Percentiles rank a stretch among this genome's conserved stretches.
phyloP scores from a whole-genome alignment of 805 yeast species.

The Cyberlindnera mrakii region DNA sequence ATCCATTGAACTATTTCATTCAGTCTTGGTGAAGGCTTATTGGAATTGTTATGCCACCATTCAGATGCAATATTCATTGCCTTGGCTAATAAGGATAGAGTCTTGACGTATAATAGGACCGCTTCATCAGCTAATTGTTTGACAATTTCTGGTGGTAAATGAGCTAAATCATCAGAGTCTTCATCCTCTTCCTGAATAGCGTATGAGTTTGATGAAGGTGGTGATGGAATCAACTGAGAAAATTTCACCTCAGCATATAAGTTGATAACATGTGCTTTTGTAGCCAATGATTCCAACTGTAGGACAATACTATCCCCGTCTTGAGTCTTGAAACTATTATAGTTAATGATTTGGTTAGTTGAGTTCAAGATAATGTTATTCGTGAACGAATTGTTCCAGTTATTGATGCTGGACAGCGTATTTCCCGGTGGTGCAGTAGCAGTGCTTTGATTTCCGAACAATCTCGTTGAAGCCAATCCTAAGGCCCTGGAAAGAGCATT shows the following conservation, averaged over 20 bases:
- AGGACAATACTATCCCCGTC: conserved; percentile 32
- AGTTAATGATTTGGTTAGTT: conserved; percentile 14
- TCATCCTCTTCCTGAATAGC: conserved; percentile 34
- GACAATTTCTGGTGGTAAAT: conserved; percentile 53
- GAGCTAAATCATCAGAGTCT: conserved; percentile 23
- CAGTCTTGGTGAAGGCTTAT: conserved; percentile 37
- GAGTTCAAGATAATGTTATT: conserved; percentile 18
- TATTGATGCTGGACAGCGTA: conserved; percentile 13
- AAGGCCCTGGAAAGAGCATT: conserved; percentile 86
- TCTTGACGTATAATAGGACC: conserved; percentile 75
- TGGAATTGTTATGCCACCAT: conserved; percentile 73
- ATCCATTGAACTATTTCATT: conserved; percentile 75
- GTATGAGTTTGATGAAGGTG: conserved; percentile 31
- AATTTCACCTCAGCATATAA: conserved; percentile 89
- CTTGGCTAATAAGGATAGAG: conserved; percentile 71
- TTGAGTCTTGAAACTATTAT: conserved; percentile 9
- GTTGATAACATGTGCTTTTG: conserved; percentile 85
- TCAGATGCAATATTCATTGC: conserved; percentile 82
- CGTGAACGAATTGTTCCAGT: conserved; percentile 18
- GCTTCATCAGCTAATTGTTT: conserved; percentile 76
- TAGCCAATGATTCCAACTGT: conserved; percentile 68
- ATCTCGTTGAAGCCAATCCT: conserved; percentile 78
- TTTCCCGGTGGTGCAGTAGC: conserved; percentile 17
- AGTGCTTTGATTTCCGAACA: conserved; percentile 51
- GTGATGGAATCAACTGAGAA: conserved; percentile 74